phyloP scores from a whole-genome alignment of 2,329 filamentous ascomycete species.

The Sphaerulina vaccinii region DNA sequence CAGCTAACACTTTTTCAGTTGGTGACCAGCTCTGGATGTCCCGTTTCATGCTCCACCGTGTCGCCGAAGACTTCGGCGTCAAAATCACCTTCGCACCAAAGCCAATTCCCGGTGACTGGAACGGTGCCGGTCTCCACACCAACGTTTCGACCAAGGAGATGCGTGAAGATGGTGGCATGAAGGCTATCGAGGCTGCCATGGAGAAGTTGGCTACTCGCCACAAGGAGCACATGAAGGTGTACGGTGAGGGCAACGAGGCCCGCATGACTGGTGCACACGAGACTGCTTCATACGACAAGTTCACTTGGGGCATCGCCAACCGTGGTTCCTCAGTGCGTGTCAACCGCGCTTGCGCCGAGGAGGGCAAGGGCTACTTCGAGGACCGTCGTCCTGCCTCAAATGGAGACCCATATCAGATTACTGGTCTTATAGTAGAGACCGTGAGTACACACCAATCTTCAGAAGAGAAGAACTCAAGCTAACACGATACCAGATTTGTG shows the following conservation, averaged over 20 bases:
- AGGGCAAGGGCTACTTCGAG: constrained; percentile 95
- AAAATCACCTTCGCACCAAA: constrained; percentile 96
- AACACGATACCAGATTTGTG: constrained; percentile 40
- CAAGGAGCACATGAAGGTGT: constrained; percentile 72
- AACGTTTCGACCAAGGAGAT: constrained; percentile 92
- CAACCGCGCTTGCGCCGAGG: constrained; percentile 76
- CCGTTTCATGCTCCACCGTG: constrained; percentile 82
- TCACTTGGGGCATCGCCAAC: constrained; percentile 93
- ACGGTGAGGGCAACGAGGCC: constrained; percentile 92
- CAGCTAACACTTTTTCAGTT: constrained; percentile 51
- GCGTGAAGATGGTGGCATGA: constrained; percentile 90
- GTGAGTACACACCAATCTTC: constrained; percentile 25
- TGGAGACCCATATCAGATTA: constrained; percentile 81
- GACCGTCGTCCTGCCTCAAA: constrained; percentile 68
- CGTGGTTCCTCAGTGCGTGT: constrained; percentile 93
- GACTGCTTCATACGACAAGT: constrained; percentile 89
- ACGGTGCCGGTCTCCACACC: constrained; percentile 88
- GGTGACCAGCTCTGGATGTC: constrained; percentile 97
- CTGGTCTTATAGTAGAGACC: constrained; percentile 77
- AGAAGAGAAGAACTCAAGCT: background rate
- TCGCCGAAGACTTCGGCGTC: constrained; percentile 94
- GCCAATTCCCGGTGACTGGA: constrained; percentile 94
- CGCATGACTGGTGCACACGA: constrained; percentile 93
- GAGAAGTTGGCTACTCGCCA: constrained; percentile 53
- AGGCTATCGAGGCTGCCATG: constrained; percentile 80